phyloP scores from a whole-genome alignment of 345 rosid species.

The Citrus cavaleriei region DNA sequence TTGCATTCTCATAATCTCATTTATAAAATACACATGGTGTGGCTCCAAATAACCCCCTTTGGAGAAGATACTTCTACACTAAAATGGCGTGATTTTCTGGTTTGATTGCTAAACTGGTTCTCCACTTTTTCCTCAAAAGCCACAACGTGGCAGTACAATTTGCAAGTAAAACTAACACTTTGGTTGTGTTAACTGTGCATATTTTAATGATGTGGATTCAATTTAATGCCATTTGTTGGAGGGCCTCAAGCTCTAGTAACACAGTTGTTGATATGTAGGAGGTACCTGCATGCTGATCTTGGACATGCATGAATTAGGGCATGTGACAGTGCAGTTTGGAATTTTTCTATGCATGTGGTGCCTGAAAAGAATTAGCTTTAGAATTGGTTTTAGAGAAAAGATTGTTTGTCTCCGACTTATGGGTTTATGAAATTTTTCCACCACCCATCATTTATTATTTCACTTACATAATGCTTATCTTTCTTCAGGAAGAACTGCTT shows the following conservation, averaged over 20 bases:
- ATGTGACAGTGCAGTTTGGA: neutral
- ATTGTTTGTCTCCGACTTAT: neutral
- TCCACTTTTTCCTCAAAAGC: neutral
- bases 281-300: neutral
- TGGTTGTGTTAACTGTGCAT: neutral
- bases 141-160: neutral
- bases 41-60: neutral
- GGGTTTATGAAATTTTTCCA: neutral
- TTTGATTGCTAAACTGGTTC: neutral
- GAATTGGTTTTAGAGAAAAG: neutral
- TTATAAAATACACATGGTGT: neutral
- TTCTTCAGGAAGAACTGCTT: constrained; percentile 81
- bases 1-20: neutral
- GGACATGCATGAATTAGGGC: neutral
- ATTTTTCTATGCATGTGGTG: neutral
- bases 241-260: neutral
- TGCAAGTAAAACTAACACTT: neutral
- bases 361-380: neutral
- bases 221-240: neutral
- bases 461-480: neutral
- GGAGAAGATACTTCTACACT: neutral
- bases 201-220: neutral
- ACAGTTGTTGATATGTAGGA: neutral
- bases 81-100: neutral
- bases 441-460: neutral